A percentile compares a stretch with the other conserved stretches of the same genome.
Conservation (phyloP, 1,139 yeast species). For the Debaryomyces subglobosus region DNA sequence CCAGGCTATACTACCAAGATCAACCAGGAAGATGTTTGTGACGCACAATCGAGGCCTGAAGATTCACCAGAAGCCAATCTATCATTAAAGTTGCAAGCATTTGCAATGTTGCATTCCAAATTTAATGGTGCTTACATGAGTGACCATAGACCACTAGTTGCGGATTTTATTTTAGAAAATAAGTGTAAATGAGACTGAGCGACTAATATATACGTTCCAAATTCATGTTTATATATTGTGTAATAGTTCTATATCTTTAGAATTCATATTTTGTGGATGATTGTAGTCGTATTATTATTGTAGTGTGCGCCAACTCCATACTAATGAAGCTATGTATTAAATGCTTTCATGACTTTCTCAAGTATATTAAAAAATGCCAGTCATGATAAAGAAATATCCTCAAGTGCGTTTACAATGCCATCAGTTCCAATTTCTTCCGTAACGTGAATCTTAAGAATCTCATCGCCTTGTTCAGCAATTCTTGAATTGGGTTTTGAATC, state of each 20-base stretch:
- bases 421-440: neutral
- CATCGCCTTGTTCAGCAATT: neutral
- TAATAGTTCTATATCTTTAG: neutral
- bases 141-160: slow-evolving; percentile 59
- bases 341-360: neutral
- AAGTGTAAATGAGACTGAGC: slow-evolving; percentile 13
- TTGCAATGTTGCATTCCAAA: slow-evolving; percentile 51
- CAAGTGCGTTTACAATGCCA: neutral
- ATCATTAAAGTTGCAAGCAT: slow-evolving; percentile 30
- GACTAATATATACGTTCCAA: neutral
- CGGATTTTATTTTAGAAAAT: slow-evolving; percentile 33
- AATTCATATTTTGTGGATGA: neutral
- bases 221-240: neutral
- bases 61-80: slow-evolving; percentile 15
- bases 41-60: slow-evolving; percentile 9
- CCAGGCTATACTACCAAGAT: slow-evolving; percentile 34
- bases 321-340: too few species aligned
- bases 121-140: slow-evolving; percentile 49
- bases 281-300: neutral
- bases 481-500: neutral
- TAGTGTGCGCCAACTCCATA: neutral
- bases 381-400: neutral
- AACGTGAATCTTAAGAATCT: neutral
- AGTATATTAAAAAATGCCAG: neutral
- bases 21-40: slow-evolving; percentile 23